Percentiles rank a stretch among this genome's conserved stretches.
phyloP scores from a whole-genome alignment of 305 asterid genomes.

The Fraxinus ornus region DNA sequence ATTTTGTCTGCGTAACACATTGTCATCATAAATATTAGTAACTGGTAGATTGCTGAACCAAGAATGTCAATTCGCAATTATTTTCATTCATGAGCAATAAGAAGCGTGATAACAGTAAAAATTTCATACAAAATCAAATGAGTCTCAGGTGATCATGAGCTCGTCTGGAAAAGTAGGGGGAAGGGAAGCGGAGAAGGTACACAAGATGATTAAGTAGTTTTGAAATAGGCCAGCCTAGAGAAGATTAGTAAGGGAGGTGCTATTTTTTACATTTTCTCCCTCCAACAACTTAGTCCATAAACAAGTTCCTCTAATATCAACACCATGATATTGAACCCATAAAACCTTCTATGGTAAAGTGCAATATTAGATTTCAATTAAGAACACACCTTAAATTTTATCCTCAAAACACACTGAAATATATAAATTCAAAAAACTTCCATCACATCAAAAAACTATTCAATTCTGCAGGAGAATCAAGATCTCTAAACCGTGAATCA shows the following conservation, averaged over 20 bases:
- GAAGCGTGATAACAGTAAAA: neutral
- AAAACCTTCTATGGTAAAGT: neutral
- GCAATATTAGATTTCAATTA: neutral
- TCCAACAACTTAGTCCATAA: neutral
- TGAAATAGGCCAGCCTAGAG: neutral
- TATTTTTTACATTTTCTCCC: neutral
- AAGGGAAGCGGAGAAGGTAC: neutral
- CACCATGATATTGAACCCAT: neutral
- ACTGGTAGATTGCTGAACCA: neutral
- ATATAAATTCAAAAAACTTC: neutral
- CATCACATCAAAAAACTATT: neutral
- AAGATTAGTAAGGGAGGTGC: neutral
- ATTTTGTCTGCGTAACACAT: slow-evolving; percentile 51
- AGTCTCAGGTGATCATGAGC: neutral
- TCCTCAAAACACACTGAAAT: neutral
- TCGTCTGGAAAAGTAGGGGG: neutral
- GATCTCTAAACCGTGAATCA: neutral
- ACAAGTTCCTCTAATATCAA: neutral
- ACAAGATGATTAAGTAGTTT: neutral
- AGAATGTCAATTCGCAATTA: neutral
- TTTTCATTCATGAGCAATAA: neutral
- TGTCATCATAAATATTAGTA: slow-evolving; percentile 13
- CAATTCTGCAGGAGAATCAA: neutral
- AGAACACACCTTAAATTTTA: neutral
- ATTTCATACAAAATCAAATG: neutral